Evolutionary conservation across 352 stramenopile species (phyloP).

Genomic region (Phytophthora colocasiae): DNA sequence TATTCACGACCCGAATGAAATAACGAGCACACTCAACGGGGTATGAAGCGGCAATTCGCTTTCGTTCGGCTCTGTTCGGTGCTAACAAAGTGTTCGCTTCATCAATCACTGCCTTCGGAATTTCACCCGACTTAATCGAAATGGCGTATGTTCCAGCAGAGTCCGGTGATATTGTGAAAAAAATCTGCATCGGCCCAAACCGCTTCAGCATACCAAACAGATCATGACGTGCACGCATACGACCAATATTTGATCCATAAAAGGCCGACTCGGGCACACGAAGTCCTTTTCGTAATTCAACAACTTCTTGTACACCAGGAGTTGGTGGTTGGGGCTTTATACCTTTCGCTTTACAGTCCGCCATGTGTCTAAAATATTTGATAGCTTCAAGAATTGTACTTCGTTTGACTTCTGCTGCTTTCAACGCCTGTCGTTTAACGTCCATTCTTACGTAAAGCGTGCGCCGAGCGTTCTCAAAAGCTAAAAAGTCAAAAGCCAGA

Average conservation of each 20-base stretch:
- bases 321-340: not conserved
- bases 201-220: slow-evolving; percentile 36
- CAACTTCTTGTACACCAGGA: slow-evolving; percentile 2
- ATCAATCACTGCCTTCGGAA: not conserved
- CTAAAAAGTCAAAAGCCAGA: slow-evolving; percentile 32
- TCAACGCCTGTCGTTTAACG: slow-evolving; percentile 14
- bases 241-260: slow-evolving; percentile 29
- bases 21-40: slow-evolving; percentile 35
- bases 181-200: slow-evolving; percentile 36
- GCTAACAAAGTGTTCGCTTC: not conserved
- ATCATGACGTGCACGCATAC: slow-evolving; percentile 24
- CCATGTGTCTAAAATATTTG: slow-evolving; percentile 22
- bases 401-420: not conserved
- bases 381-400: slow-evolving; percentile 18
- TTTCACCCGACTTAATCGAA: not conserved
- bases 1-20: slow-evolving; percentile 29
- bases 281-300: slow-evolving; percentile 33
- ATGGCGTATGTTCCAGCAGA: slow-evolving; percentile 14
- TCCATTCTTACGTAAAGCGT: slow-evolving; percentile 33
- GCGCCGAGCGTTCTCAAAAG: slow-evolving; percentile 10
- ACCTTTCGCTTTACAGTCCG: not conserved
- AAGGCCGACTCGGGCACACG: slow-evolving; percentile 17
- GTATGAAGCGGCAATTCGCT: slow-evolving; percentile 15
- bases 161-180: slow-evolving; percentile 37
- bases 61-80: slow-evolving; percentile 10